Evolutionary conservation across 768 basidiomycete genomes (phyloP), one percentile per base, ranked within the genome.

Genomic region (Paxillus involutus): DNA sequence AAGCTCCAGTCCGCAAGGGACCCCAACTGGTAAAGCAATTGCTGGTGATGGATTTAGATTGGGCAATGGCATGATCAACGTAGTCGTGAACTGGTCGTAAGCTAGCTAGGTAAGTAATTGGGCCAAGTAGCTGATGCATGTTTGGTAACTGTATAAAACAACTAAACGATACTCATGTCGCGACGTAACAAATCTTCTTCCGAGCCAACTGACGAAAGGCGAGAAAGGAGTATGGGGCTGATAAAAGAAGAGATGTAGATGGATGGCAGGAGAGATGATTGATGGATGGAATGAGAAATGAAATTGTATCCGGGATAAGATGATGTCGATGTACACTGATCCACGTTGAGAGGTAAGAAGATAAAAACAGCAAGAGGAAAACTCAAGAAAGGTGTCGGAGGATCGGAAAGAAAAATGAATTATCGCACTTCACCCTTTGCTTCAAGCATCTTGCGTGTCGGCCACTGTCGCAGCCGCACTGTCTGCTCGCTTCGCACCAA

Each of bases 401-500:
- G 24, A 65, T 49, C 51, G 44, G 43, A 51, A n/a, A 41, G 19
- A 57, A n/a, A 32, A 35, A 44, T 26, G 42, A 55, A 51, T 2
- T 39, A 19, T 45, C 41, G n/a, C 42, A 24, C 42, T 44, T 19
- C 11, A 26, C 24, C 33, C 7, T 26, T 51, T 1, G 47, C 35
- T 45, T 44, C 55, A 68, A 2, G 50, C 12, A 13, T 33, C 49
- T 24, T 53, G 66, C 3, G 47, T 55, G 14, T 61, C 63, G 6
- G 32, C 19, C 16, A 62, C 67, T 37, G 63, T 77, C 76, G 66
- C 74, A 75, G 67, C 76, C 7, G 29, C 37, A 11, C 39, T 59
- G 35, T 67, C 62, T 14, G 50, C 66, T 37, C 67, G 80, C 48
- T 3, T 63, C 29, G 53, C 66, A 19, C 63, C 56, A n/a, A 67